Base-by-base conservation (phyloP, 495 filamentous ascomycete species). In the Penicillium dipodomyicola region DNA sequence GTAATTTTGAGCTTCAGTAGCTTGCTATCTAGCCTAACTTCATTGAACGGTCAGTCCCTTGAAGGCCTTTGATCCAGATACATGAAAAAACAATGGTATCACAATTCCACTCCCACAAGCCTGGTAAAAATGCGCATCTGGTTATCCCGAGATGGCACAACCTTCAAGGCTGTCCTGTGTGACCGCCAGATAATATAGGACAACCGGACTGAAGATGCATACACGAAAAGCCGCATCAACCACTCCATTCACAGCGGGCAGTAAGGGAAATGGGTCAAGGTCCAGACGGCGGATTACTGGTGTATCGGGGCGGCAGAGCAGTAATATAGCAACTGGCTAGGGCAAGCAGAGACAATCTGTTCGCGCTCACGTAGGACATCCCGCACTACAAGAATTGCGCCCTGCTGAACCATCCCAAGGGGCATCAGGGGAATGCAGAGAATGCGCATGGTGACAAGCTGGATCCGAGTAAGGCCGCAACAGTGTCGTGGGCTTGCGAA, bases 301-400 rank as follows among this genome's bases (percentile, higher is more conserved):
- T 77, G 72, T 54, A 73, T 75, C 43, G 66, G 71, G 3, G 65
- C 65, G 1, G 68, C 69, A 1, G 72, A 74, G 60, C 61, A 71
- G 12, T 73, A 70, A 70, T 69, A 75, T 49, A 73, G 69, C 35
- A 74, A 75, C 48, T 76, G 71, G 72, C 64, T 75, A 17, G 71
- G 74, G 46, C 68, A 73, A 58, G 76, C 72, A 10, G 72, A 71
- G 2, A 73, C 73, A 1, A 70, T 75, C 8, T 72, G 69, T 55
- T 72, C 67, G 17, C 63, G 17, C 56, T 77, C 6, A 67, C 74
- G 17, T 76, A 70, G 35, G 72, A 74, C 52, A 74, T 76, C 27
- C 56, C 63, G 1, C 44, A 56, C 2, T 60, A 61, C 40, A 63
- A 59, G 25, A 71, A 73, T 20, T 67, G 68, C 17, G 73, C 70